Conservation (phyloP, 2,329 filamentous ascomycete species). For the Byssothecium circinans region DNA sequence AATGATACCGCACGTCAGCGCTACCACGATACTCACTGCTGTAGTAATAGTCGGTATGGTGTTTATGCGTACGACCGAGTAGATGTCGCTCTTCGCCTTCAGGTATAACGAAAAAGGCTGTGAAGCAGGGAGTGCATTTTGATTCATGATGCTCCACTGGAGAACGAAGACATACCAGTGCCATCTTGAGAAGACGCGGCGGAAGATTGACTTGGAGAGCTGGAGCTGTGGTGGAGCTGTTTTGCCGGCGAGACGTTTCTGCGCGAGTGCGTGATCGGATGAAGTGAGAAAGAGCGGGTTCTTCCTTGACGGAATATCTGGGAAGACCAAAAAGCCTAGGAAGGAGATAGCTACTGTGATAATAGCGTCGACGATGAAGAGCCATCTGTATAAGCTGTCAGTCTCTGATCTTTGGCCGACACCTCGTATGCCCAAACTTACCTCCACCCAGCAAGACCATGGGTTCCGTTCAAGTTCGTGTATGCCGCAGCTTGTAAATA, state of each 20-base stretch:
- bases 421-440: background rate
- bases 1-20: conserved; percentile 36
- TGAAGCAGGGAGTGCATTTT: conserved; percentile 40
- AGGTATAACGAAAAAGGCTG: conserved; percentile 48
- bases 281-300: conserved; percentile 39
- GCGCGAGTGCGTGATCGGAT: conserved; percentile 17
- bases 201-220: conserved; percentile 42
- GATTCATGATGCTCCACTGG: conserved; percentile 45
- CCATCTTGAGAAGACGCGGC: conserved; percentile 44
- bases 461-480: conserved; percentile 22
- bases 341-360: conserved; percentile 47
- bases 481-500: conserved; percentile 30
- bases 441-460: conserved; percentile 19
- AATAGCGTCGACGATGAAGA: conserved; percentile 26
- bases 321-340: conserved; percentile 46
- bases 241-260: conserved; percentile 18
- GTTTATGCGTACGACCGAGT: conserved; percentile 46
- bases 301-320: conserved; percentile 43
- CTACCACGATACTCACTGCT: conserved; percentile 44
- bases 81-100: conserved; percentile 31
- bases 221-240: conserved; percentile 35
- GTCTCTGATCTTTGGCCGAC: background rate
- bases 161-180: conserved; percentile 40
- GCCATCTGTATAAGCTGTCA: conserved; percentile 11
- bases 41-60: conserved; percentile 47